These are phyloP conservation scores for Rhododendron molle DNA, from an alignment of 148 eudicot species.

Conservation along the genomic window DNA sequence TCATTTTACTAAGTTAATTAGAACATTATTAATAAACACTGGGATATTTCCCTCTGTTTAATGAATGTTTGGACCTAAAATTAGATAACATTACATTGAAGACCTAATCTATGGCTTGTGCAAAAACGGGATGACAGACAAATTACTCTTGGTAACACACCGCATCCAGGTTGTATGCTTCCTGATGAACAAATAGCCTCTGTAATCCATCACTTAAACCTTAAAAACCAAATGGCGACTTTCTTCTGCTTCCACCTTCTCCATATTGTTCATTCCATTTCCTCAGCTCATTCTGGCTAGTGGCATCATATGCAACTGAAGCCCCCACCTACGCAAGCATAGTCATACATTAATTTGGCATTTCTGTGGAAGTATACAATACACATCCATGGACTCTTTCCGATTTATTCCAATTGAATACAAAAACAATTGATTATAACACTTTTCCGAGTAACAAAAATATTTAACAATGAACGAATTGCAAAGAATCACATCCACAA, in stretches of 20 bases:
- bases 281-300: conserved; percentile 93
- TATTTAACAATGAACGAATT: neutral
- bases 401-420: neutral
- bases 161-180: neutral
- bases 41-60: neutral
- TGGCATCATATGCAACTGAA: conserved; percentile 86
- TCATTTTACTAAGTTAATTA: neutral
- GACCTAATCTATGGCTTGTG: neutral
- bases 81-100: neutral
- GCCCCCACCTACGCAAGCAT: conserved; percentile 70
- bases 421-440: neutral
- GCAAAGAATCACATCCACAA: neutral
- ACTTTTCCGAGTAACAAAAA: neutral
- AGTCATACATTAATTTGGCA: neutral
- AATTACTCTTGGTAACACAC: neutral
- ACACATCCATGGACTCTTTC: neutral
- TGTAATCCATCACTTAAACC: neutral
- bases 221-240: conserved; percentile 88
- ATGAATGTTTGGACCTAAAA: neutral
- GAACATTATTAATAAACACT: neutral
- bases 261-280: conserved; percentile 99
- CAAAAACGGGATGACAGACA: neutral
- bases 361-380: neutral
- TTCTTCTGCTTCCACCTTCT: conserved; percentile 92
- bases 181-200: neutral